A percentile compares a stretch with the other conserved stretches of the same genome.
Evolutionary conservation across 2,329 filamentous ascomycete species (phyloP).

Genomic region (Phialophora verrucosa): DNA sequence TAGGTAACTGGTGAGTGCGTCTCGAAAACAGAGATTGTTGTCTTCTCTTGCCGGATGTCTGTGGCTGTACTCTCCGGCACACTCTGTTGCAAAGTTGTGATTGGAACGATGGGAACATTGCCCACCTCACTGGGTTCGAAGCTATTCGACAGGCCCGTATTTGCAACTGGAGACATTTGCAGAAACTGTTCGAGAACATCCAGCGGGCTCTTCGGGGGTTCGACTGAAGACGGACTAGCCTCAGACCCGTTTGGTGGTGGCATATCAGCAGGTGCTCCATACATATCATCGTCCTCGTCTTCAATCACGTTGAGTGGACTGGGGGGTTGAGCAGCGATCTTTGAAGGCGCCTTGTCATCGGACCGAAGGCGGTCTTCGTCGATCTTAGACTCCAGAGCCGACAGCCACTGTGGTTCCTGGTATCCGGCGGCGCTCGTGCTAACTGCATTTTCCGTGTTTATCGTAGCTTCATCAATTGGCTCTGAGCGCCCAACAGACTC

Average conservation of each 20-base stretch:
- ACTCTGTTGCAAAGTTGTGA: background rate
- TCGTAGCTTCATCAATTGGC: background rate
- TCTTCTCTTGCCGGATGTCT: slow-evolving; percentile 13
- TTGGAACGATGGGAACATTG: background rate
- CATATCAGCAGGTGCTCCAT: slow-evolving; percentile 24
- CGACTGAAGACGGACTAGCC: background rate
- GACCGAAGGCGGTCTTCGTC: slow-evolving; percentile 17
- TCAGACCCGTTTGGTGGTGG: background rate
- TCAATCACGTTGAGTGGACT: background rate
- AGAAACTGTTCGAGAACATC: slow-evolving; percentile 31
- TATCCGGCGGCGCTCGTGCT: background rate
- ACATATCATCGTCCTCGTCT: slow-evolving; percentile 32
- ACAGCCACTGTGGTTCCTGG: slow-evolving; percentile 15
- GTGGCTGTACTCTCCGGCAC: background rate
- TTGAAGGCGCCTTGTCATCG: background rate
- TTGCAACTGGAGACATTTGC: slow-evolving; percentile 23
- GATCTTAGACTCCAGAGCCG: slow-evolving; percentile 20
- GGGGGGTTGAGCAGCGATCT: background rate
- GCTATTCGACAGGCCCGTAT: background rate
- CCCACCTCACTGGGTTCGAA: background rate
- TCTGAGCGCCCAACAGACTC: background rate
- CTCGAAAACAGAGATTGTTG: slow-evolving; percentile 4
- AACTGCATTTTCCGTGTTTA: background rate
- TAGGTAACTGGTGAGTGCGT: slow-evolving; percentile 14
- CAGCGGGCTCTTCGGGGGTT: slow-evolving; percentile 17